phyloP scores from a whole-genome alignment of 2,329 filamentous ascomycete species.

The Cladophialophora exuberans region DNA sequence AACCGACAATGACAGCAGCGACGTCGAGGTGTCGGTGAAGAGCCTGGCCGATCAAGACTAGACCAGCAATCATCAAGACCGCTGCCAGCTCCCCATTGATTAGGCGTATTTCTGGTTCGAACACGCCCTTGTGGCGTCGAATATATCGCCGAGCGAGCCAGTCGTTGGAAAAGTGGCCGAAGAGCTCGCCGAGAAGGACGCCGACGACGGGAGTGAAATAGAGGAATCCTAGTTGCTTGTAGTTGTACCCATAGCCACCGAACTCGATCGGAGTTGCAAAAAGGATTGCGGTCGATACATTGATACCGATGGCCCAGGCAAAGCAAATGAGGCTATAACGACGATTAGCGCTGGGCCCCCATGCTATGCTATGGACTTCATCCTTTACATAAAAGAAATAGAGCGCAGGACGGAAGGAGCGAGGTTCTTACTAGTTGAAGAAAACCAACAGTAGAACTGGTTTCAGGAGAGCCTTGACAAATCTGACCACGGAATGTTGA shows the following conservation, averaged over 20 bases:
- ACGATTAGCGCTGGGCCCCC: neutral
- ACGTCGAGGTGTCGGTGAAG: conserved; percentile 55
- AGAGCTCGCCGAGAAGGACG: conserved; percentile 55
- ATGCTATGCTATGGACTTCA: neutral
- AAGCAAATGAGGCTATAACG: conserved; percentile 36
- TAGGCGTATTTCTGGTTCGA: conserved; percentile 61
- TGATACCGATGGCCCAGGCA: conserved; percentile 53
- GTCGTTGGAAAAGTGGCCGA: conserved; percentile 62
- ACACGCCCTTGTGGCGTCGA: conserved; percentile 51
- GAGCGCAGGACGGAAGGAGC: neutral
- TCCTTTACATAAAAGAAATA: neutral
- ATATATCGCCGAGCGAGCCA: conserved; percentile 47
- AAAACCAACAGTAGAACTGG: conserved; percentile 25
- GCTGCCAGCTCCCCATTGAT: conserved; percentile 50
- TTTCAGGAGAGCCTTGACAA: conserved; percentile 42
- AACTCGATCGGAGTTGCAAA: conserved; percentile 43
- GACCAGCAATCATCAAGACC: conserved; percentile 53
- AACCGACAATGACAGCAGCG: conserved; percentile 52
- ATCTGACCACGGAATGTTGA: conserved; percentile 38
- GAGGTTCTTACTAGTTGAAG: conserved; percentile 38
- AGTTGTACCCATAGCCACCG: conserved; percentile 50
- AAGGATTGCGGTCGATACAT: conserved; percentile 58
- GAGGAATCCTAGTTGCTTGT: conserved; percentile 55
- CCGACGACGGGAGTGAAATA: conserved; percentile 62
- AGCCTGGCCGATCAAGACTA: conserved; percentile 57